Percentiles rank a stretch among this genome's conserved stretches.
phyloP scores from a whole-genome alignment of 139 green algal genomes.

The Micromonas pusilla region DNA sequence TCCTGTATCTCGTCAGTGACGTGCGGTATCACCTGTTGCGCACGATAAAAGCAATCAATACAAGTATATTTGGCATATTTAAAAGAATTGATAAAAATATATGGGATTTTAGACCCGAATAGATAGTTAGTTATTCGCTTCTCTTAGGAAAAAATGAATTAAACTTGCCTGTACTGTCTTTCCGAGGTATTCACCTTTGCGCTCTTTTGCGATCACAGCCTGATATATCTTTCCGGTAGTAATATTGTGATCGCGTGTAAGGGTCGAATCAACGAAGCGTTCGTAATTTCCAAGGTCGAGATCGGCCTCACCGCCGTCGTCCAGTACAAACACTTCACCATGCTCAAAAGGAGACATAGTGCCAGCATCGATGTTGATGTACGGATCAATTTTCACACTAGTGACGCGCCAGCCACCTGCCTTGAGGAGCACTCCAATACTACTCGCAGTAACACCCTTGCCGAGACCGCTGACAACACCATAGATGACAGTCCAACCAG shows the following conservation, averaged over 20 bases:
- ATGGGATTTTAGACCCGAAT: no score
- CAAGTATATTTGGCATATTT: no score
- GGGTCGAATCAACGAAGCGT: constrained; percentile 93
- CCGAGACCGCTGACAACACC: constrained; percentile 93
- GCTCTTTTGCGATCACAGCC: constrained; percentile 86
- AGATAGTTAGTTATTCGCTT: no score
- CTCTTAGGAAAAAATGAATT: no score
- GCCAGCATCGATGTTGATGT: constrained; percentile 97
- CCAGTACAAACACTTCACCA: constrained; percentile 97
- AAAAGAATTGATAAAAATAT: no score
- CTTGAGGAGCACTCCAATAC: constrained; percentile 90
- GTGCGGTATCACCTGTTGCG: constrained; percentile 79
- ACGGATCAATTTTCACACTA: constrained; percentile 97
- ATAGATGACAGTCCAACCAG: no score
- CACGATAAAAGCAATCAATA: no score
- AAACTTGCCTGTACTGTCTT: constrained; percentile 89
- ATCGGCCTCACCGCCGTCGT: constrained; percentile 95
- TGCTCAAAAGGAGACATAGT: constrained; percentile 99
- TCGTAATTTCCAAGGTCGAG: constrained; percentile 99
- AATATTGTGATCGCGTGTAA: constrained; percentile 93
- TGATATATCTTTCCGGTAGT: constrained; percentile 97
- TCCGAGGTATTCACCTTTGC: constrained; percentile 91
- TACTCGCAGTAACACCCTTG: constrained; percentile 93
- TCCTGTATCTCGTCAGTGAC: constrained; percentile 96
- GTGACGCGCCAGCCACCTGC: constrained; percentile 86